Percentiles rank a stretch among this genome's conserved stretches.
These are phyloP conservation scores for Rhizopogon salebrosus DNA, from an alignment of 768 basidiomycete genomes.

Conservation along the genomic window DNA sequence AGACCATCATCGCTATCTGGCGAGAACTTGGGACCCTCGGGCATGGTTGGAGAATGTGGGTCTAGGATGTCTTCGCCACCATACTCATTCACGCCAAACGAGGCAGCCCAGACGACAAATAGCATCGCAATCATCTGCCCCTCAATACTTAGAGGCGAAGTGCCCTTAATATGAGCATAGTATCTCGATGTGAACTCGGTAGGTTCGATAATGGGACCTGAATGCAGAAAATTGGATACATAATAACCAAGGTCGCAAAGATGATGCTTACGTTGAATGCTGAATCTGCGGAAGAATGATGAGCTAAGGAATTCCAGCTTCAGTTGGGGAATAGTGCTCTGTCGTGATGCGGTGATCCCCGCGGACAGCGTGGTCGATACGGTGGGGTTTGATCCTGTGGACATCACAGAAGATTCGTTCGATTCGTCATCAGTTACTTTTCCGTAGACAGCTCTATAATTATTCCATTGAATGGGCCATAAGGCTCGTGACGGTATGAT, in stretches of 20 bases:
- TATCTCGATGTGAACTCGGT: slow-evolving; percentile 75
- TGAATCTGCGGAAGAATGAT: slow-evolving; percentile 80
- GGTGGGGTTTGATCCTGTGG: slow-evolving; percentile 21
- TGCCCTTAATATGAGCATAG: slow-evolving; percentile 57
- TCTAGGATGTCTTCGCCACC: slow-evolving; percentile 46
- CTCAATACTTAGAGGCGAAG: slow-evolving; percentile 59
- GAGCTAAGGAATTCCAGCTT: slow-evolving; percentile 78
- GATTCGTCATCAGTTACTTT: slow-evolving; percentile 49
- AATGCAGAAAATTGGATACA: slow-evolving; percentile 6
- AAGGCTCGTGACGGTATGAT: slow-evolving; percentile 1
- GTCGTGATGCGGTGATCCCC: background rate
- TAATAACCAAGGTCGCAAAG: slow-evolving; percentile 5
- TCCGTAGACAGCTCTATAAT: slow-evolving; percentile 68
- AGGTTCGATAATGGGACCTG: slow-evolving; percentile 85
- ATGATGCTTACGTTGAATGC: slow-evolving; percentile 66
- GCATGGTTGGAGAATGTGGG: slow-evolving; percentile 2
- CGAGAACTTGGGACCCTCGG: slow-evolving; percentile 5
- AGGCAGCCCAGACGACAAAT: slow-evolving; percentile 84
- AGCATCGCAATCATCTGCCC: slow-evolving; percentile 75
- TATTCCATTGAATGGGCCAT: slow-evolving; percentile 2
- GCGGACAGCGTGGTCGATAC: slow-evolving; percentile 6
- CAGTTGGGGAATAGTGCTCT: slow-evolving; percentile 62
- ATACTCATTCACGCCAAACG: slow-evolving; percentile 80
- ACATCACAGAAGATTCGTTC: slow-evolving; percentile 6
- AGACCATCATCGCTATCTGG: slow-evolving; percentile 23